A percentile compares a stretch with the other conserved stretches of the same genome.
These are phyloP conservation scores for Vickermania ingenoplastis DNA, from an alignment of 208 protist species.

Conservation along the genomic window DNA sequence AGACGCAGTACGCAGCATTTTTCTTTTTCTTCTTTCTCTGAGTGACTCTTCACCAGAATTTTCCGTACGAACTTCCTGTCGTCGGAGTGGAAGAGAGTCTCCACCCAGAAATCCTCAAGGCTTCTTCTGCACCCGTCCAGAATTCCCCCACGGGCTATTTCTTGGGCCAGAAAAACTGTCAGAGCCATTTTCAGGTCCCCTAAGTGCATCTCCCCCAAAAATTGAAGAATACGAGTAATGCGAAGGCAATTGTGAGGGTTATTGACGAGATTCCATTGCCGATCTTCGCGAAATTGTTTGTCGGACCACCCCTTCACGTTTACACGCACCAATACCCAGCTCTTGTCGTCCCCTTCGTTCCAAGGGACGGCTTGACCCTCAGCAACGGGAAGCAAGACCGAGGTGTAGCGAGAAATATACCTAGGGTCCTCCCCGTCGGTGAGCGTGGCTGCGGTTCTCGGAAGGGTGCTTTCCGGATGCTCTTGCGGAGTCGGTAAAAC, in stretches of 20 bases:
- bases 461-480: neutral
- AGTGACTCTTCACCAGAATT: too few relatives aligned
- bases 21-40: too few relatives aligned
- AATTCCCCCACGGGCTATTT: too few relatives aligned
- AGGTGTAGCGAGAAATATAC: neutral
- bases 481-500: neutral
- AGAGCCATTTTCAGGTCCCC: slow-evolving; percentile 53
- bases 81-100: too few relatives aligned
- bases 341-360: neutral
- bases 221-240: slow-evolving; percentile 67
- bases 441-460: neutral
- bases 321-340: neutral
- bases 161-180: slow-evolving; percentile 30
- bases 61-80: neutral
- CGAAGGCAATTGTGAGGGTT: slow-evolving; percentile 55
- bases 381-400: neutral
- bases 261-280: slow-evolving; percentile 19
- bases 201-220: slow-evolving; percentile 47
- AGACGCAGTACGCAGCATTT: too few relatives aligned
- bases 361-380: neutral
- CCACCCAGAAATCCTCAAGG: too few relatives aligned
- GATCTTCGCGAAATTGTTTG: slow-evolving; percentile 20
- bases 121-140: too few relatives aligned
- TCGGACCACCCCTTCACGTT: slow-evolving; percentile 1
- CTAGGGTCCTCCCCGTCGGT: too few relatives aligned